Evolutionary conservation across 768 basidiomycete genomes (phyloP).

Genomic region (Cyathus striatus): DNA sequence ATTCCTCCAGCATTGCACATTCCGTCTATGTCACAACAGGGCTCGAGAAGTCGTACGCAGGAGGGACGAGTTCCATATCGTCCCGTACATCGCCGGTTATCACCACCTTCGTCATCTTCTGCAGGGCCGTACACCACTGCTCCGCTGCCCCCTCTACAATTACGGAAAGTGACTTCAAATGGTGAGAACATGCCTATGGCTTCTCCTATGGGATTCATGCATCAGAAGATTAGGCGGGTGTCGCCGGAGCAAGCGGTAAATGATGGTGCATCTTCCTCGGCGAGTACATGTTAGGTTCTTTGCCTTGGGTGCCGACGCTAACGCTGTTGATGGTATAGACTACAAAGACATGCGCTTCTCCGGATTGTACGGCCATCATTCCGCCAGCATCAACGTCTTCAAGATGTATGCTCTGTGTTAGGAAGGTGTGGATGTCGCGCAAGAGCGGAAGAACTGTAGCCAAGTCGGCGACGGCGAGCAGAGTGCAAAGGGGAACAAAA

Average conservation of each 20-base stretch:
- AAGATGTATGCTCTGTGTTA: constrained; percentile 11
- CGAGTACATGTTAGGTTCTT: not conserved
- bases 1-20: not conserved
- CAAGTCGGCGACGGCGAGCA: not conserved
- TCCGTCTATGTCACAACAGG: not conserved
- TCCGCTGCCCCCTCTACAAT: too few relatives aligned
- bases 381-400: constrained; percentile 3
- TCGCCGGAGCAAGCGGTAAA: not conserved
- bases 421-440: constrained; percentile 10
- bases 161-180: not conserved
- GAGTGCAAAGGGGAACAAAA: not conserved
- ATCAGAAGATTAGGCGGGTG: not conserved
- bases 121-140: too few relatives aligned
- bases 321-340: not conserved
- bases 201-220: not conserved
- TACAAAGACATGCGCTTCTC: constrained; percentile 7
- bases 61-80: too few relatives aligned
- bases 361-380: constrained; percentile 6
- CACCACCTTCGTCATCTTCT: too few relatives aligned
- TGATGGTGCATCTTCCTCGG: not conserved
- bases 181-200: not conserved
- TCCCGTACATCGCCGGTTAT: too few relatives aligned
- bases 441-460: not conserved
- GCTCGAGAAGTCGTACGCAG: not conserved
- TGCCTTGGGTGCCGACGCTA: not conserved